A percentile compares a stretch with the other conserved stretches of the same genome.
phyloP scores from a whole-genome alignment of 2,329 filamentous ascomycete genomes.

The Ascochyta clinopodiicola region DNA sequence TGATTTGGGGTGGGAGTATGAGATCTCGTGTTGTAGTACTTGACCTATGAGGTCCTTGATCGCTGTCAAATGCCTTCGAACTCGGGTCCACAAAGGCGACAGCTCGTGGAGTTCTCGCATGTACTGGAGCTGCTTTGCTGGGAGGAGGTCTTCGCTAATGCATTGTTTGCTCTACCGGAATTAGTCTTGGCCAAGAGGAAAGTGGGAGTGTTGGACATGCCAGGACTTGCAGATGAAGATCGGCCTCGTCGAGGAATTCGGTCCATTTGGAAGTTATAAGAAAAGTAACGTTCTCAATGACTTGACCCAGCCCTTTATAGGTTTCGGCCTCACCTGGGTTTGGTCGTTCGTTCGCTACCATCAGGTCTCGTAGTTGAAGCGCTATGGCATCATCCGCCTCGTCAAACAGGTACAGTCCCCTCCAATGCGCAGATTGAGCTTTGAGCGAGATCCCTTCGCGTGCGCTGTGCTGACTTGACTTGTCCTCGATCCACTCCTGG shows the following conservation, averaged over 20 bases:
- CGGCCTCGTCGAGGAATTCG: constrained; percentile 13
- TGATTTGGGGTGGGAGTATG: background rate
- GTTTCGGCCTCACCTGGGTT: background rate
- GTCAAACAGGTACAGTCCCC: constrained; percentile 13
- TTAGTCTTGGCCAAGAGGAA: background rate
- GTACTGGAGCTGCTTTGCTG: constrained; percentile 15
- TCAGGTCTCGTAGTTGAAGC: background rate
- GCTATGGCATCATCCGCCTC: constrained; percentile 5
- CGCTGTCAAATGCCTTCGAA: constrained; percentile 13
- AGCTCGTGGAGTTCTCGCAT: constrained; percentile 18
- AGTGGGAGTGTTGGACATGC: background rate
- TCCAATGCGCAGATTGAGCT: background rate
- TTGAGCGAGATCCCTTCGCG: background rate
- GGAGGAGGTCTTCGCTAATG: constrained; percentile 3
- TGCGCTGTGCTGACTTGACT: background rate
- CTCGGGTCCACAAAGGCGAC: constrained; percentile 15
- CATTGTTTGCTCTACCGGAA: constrained; percentile 14
- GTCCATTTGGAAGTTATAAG: constrained; percentile 4
- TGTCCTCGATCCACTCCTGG: too few species aligned
- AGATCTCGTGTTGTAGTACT: constrained; percentile 11
- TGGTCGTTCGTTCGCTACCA: constrained; percentile 1
- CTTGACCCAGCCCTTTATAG: constrained; percentile 7
- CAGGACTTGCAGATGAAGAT: constrained; percentile 9
- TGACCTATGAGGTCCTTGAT: constrained; percentile 16
- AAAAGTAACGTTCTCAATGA: constrained; percentile 12